phyloP scores from a whole-genome alignment of 306 rosid species.

The Cyclanthera cordifolia region DNA sequence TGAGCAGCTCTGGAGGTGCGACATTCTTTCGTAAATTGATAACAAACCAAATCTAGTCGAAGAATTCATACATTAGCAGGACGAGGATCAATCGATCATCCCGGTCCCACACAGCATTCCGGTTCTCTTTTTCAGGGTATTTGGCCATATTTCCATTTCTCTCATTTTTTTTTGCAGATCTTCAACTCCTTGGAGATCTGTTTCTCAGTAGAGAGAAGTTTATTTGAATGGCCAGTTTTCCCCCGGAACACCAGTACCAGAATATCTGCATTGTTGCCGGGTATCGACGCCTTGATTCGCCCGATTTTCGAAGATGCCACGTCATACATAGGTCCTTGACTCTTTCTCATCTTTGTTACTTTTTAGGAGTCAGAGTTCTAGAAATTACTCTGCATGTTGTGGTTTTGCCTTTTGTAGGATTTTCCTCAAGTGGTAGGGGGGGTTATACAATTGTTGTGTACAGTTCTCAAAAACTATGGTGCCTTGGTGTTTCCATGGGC shows the following conservation, averaged over 20 bases:
- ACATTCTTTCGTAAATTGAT: slow-evolving; percentile 51
- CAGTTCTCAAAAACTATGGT: slow-evolving; percentile 33
- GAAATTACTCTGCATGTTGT: slow-evolving; percentile 29
- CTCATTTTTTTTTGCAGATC: slow-evolving; percentile 61
- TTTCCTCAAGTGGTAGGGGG: slow-evolving; percentile 30
- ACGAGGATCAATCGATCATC: slow-evolving; percentile 41
- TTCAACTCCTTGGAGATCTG: slow-evolving; percentile 37
- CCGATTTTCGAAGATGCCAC: neutral
- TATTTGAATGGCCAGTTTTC: slow-evolving; percentile 39
- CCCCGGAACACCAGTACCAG: slow-evolving; percentile 39
- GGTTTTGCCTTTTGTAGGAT: slow-evolving; percentile 40
- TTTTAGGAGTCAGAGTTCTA: slow-evolving; percentile 35
- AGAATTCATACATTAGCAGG: slow-evolving; percentile 6
- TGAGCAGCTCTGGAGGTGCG: slow-evolving; percentile 61
- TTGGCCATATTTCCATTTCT: slow-evolving; percentile 36
- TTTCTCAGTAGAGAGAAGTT: slow-evolving; percentile 26
- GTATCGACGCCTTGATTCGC: neutral
- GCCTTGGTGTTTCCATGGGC: slow-evolving; percentile 43
- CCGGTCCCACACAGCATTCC: slow-evolving; percentile 32
- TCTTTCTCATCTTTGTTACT: slow-evolving; percentile 20
- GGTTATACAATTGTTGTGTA: neutral
- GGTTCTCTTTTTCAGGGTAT: slow-evolving; percentile 47
- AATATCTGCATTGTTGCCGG: slow-evolving; percentile 28
- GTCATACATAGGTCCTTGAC: slow-evolving; percentile 4
- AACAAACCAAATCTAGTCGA: slow-evolving; percentile 2